Percentiles rank a stretch among this genome's conserved stretches.
These are phyloP conservation scores for Auriscalpium orientale DNA, from an alignment of 768 basidiomycete species.

Conservation along the genomic window DNA sequence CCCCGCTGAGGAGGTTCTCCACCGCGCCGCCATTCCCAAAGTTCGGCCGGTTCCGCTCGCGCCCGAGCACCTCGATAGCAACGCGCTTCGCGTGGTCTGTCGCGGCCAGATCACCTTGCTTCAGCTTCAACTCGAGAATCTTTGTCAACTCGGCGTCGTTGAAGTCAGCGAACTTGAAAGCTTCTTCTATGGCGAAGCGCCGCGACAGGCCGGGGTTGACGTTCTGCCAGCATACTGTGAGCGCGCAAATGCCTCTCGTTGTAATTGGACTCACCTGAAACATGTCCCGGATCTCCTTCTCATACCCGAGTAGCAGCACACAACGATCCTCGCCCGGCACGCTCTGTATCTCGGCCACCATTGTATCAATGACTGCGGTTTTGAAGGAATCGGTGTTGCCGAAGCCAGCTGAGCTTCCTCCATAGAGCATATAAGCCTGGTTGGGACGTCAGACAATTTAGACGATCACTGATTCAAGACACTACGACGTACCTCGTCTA, in stretches of 20 bases:
- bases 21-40: slow-evolving; percentile 28
- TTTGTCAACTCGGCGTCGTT: slow-evolving; percentile 41
- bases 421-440: slow-evolving; percentile 64
- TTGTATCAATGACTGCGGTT: slow-evolving; percentile 64
- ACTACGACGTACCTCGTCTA: slow-evolving; percentile 47
- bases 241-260: neutral
- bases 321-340: slow-evolving; percentile 64
- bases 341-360: slow-evolving; percentile 68
- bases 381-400: slow-evolving; percentile 43
- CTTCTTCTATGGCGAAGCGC: slow-evolving; percentile 61
- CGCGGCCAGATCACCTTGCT: slow-evolving; percentile 47
- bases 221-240: slow-evolving; percentile 33
- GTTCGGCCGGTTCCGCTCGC: slow-evolving; percentile 23
- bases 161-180: slow-evolving; percentile 66
- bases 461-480: neutral
- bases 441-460: neutral
- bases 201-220: slow-evolving; percentile 62
- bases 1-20: slow-evolving; percentile 23
- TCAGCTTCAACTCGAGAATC: slow-evolving; percentile 50
- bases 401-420: slow-evolving; percentile 28
- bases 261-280: slow-evolving; percentile 43
- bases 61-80: slow-evolving; percentile 38
- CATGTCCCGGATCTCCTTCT: slow-evolving; percentile 64
- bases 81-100: slow-evolving; percentile 49
- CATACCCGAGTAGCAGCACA: slow-evolving; percentile 59